These are phyloP conservation scores for Syzygium malaccense DNA, from an alignment of 441 rosid genomes.

Conservation along the genomic window DNA sequence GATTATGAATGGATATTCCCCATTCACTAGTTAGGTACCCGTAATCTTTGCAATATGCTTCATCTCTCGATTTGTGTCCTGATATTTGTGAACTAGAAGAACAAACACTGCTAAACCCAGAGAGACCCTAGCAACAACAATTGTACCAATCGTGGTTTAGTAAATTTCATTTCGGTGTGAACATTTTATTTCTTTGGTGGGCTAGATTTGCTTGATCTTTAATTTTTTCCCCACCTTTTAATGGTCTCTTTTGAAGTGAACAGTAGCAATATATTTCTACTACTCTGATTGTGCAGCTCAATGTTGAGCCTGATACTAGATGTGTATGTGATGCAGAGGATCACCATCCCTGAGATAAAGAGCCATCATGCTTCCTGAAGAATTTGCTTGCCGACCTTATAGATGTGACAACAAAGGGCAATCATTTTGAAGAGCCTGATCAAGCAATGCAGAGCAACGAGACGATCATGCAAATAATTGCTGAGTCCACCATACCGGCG, in stretches of 20 bases:
- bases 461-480: slow-evolving; percentile 55
- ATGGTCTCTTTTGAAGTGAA: not conserved
- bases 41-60: too few relatives aligned
- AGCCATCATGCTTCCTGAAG: slow-evolving; percentile 54
- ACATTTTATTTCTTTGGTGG: not conserved
- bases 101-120: too few relatives aligned
- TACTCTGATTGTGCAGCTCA: not conserved
- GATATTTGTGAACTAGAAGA: too few relatives aligned
- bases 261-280: not conserved
- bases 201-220: not conserved
- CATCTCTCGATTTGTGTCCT: too few relatives aligned
- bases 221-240: not conserved
- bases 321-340: slow-evolving; percentile 34
- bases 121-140: too few relatives aligned
- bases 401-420: slow-evolving; percentile 35
- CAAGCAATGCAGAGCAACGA: slow-evolving; percentile 60
- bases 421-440: slow-evolving; percentile 48
- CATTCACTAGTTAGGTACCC: too few relatives aligned
- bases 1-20: too few relatives aligned
- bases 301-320: not conserved
- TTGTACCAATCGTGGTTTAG: not conserved
- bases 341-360: slow-evolving; percentile 52
- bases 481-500: slow-evolving; percentile 60
- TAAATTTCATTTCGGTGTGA: not conserved
- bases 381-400: slow-evolving; percentile 61